Base-by-base conservation (phyloP, 768 basidiomycete genomes). In the Pisolithus marmoratus region DNA sequence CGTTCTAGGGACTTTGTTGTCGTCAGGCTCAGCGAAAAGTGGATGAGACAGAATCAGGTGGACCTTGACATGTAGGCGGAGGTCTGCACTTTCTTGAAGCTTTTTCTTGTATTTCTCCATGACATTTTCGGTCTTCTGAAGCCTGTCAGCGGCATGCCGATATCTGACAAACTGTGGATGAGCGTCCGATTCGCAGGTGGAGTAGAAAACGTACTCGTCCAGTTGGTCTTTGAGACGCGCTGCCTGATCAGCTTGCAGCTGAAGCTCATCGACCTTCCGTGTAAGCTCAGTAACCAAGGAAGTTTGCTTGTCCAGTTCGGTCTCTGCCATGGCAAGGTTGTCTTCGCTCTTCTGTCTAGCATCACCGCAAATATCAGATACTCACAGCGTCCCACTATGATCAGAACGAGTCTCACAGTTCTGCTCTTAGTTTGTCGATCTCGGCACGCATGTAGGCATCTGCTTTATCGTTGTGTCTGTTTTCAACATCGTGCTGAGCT, bases 101-200 rank as follows among this genome's bases (percentile, higher is more conserved):
- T 98, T 99, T 78, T 91, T 94, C 74, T 94, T 95, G 70, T 97
- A 94, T 68, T 98, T 99, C 70, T 97, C 94, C 81, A 96, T 90
- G 26, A 96, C 94, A 62, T 94, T 94, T 70, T 98, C 96, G 1
- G 85, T 88, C 75, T 97, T 98, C 60, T 90, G 86, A 38, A 94
- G 74, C 58, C 84, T 90, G 61, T 97, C 96, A 4, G 90, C 88
- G 5, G 92, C 87, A 70, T 97, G 94, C 5, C 87, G 85, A 62
- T 92, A 91, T 63, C 93, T 95, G 19, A 38, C 15, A 38, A 1
- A 7, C 44, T 44, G 49, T 53, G 44, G 31, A 17, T 14, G 11
- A 7, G 43, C 24, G 29, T 45, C 5, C 17, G 31, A 52, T 49
- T 48, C 24, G 46, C 26, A 3, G 38, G 52, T 11, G 36, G 19